A percentile compares a stretch with the other conserved stretches of the same genome.
phyloP scores from a whole-genome alignment of 495 filamentous ascomycete genomes.

The Aspergillus sclerotiicarbonarius region DNA sequence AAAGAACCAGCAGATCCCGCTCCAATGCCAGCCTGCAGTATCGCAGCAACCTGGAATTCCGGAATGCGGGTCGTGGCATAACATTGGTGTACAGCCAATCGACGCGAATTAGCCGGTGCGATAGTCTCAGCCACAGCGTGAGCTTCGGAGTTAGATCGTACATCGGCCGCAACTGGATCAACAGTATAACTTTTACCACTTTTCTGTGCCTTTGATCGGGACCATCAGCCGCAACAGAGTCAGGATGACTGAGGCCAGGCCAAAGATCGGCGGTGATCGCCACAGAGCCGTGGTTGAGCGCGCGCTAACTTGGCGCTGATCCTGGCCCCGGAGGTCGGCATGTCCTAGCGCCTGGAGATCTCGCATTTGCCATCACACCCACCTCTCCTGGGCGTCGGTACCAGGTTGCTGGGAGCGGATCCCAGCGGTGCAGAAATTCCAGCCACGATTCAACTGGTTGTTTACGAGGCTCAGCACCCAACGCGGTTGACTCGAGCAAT shows the following conservation, averaged over 20 bases:
- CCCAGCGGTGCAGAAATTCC: background rate
- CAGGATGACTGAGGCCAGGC: background rate
- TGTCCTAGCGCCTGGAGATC: conserved; percentile 18
- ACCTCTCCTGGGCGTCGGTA: background rate
- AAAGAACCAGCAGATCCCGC: background rate
- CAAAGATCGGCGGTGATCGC: conserved; percentile 13
- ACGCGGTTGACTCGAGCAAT: background rate
- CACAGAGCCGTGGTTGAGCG: background rate
- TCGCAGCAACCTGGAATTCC: conserved; percentile 24
- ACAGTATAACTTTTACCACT: too few species aligned
- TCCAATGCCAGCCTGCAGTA: conserved; percentile 4
- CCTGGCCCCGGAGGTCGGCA: conserved; percentile 8
- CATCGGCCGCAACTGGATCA: too few species aligned
- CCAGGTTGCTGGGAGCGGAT: conserved; percentile 9
- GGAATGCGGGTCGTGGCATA: conserved; percentile 24
- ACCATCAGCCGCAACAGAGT: background rate
- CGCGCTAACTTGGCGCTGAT: conserved; percentile 5
- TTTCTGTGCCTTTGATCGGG: too few species aligned
- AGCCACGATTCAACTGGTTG: conserved; percentile 1
- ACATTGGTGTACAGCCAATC: background rate
- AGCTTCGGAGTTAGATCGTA: background rate
- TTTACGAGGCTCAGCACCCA: too few species aligned
- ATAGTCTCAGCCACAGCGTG: background rate
- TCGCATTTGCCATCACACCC: conserved; percentile 17
- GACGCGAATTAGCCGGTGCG: background rate